These are phyloP conservation scores for Xerocomus spinulosus DNA, from an alignment of 768 basidiomycete species.

Conservation along the genomic window DNA sequence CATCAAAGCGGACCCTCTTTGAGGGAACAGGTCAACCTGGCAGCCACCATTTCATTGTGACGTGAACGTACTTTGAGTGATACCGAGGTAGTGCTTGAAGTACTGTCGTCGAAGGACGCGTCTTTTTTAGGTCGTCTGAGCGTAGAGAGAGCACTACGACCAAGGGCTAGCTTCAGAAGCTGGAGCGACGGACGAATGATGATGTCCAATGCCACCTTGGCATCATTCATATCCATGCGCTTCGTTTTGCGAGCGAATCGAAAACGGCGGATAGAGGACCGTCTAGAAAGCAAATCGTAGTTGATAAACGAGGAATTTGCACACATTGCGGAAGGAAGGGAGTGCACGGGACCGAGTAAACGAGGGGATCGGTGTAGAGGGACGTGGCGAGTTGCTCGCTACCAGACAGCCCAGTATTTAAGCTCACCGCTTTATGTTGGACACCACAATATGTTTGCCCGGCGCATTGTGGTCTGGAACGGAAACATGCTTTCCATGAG, in stretches of 20 bases:
- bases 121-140: conserved; percentile 11
- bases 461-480: conserved; percentile 22
- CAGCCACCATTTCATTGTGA: background rate
- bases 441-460: conserved; percentile 1
- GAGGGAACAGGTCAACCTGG: conserved; percentile 2
- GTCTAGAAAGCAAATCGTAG: conserved; percentile 8
- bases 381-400: background rate
- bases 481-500: conserved; percentile 13
- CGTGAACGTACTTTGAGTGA: conserved; percentile 17
- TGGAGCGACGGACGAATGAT: conserved; percentile 22
- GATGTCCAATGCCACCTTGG: conserved; percentile 16
- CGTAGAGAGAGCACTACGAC: conserved; percentile 1
- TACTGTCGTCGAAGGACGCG: background rate
- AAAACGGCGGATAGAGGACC: conserved; percentile 3
- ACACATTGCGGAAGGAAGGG: conserved; percentile 9
- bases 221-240: conserved; percentile 13
- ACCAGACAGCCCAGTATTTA: conserved; percentile 19
- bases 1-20: conserved; percentile 28
- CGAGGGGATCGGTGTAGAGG: background rate
- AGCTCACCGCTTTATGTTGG: conserved; percentile 11
- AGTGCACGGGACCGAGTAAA: background rate
- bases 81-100: conserved; percentile 6
- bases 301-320: conserved; percentile 1
- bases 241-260: conserved; percentile 15
- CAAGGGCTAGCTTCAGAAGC: conserved; percentile 17